These are phyloP conservation scores for Fraxinus baroniana DNA, from an alignment of 305 asterid genomes.

Conservation along the genomic window DNA sequence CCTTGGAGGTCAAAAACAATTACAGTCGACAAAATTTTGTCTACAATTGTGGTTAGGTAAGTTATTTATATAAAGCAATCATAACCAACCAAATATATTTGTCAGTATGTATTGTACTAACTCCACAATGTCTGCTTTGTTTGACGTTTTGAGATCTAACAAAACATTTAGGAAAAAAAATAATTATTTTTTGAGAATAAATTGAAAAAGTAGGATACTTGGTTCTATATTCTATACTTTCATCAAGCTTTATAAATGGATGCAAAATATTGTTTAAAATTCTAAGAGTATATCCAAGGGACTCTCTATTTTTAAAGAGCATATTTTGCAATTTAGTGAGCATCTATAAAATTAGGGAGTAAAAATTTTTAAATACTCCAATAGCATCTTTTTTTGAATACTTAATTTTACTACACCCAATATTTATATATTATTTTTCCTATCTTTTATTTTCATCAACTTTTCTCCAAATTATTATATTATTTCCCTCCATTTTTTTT, in stretches of 20 bases:
- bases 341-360: too few relatives aligned
- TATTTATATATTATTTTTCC: neutral
- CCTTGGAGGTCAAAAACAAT: neutral
- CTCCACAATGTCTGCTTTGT: neutral
- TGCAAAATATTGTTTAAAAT: neutral
- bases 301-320: neutral
- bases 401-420: neutral
- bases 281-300: neutral
- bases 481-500: neutral
- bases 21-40: neutral
- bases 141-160: slow-evolving; percentile 1
- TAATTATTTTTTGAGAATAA: neutral
- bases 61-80: neutral
- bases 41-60: neutral
- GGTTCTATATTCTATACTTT: neutral
- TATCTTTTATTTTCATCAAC: neutral
- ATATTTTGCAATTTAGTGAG: neutral
- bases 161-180: neutral
- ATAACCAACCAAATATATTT: neutral
- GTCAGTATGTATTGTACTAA: neutral
- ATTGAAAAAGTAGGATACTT: neutral
- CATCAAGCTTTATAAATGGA: neutral
- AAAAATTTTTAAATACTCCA: neutral
- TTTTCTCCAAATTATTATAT: neutral
- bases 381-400: neutral